A percentile compares a stretch with the other conserved stretches of the same genome.
These are phyloP conservation scores for Bipolaris gigantea DNA, from an alignment of 2,329 filamentous ascomycete genomes.

Conservation along the genomic window DNA sequence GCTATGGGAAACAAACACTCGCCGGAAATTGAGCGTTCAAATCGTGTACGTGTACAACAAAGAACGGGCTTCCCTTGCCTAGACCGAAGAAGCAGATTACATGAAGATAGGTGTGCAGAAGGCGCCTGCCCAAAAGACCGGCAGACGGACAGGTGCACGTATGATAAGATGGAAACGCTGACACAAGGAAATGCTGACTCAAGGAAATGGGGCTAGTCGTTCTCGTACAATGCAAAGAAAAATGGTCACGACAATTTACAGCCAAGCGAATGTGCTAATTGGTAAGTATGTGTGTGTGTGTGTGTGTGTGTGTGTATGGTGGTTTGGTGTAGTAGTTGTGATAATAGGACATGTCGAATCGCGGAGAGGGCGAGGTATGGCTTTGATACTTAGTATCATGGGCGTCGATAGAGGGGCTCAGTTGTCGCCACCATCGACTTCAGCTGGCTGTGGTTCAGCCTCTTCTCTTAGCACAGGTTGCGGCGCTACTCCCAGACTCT, in stretches of 20 bases:
- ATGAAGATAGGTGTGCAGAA: conserved; percentile 6
- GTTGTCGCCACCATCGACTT: conserved; percentile 18
- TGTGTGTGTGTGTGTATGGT: neutral
- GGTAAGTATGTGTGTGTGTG: neutral
- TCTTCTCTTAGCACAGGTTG: conserved; percentile 33
- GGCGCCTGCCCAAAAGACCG: conserved; percentile 15
- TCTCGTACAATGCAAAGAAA: conserved; percentile 15
- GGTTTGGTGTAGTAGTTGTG: neutral
- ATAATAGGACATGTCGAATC: neutral
- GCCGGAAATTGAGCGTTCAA: conserved; percentile 5
- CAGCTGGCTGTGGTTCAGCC: conserved; percentile 26
- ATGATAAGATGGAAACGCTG: conserved; percentile 8
- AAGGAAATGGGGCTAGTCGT: conserved; percentile 9
- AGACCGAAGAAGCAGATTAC: conserved; percentile 5
- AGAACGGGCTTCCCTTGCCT: neutral
- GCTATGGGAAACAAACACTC: conserved; percentile 6
- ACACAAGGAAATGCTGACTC: conserved; percentile 6
- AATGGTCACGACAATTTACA: conserved; percentile 25
- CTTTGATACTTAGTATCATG: neutral
- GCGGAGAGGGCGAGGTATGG: neutral
- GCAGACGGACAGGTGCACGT: conserved; percentile 12
- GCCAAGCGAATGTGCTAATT: conserved; percentile 15
- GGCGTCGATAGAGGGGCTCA: neutral
- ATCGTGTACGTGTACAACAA: conserved; percentile 8
- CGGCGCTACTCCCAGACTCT: conserved; percentile 34